phyloP scores from a whole-genome alignment of 352 stramenopile species.

The Pelagophyceae sp. region DNA sequence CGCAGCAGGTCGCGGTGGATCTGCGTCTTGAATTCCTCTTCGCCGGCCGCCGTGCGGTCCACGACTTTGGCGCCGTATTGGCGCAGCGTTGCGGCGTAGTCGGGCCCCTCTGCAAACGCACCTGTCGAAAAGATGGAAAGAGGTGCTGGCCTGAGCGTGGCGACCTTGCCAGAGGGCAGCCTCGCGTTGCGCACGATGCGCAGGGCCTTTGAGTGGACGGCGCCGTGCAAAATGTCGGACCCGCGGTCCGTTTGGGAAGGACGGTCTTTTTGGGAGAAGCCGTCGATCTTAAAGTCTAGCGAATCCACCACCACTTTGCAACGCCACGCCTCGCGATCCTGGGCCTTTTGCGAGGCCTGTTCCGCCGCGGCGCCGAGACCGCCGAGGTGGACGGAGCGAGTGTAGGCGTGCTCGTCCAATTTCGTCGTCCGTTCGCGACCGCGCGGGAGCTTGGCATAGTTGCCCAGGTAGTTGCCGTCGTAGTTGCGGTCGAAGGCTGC shows the following conservation, averaged over 20 bases:
- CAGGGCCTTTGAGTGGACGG: conserved; percentile 52
- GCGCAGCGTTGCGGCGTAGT: conserved; percentile 16
- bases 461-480: conserved; percentile 30
- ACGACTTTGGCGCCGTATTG: not conserved
- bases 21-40: not conserved
- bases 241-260: conserved; percentile 63
- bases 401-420: conserved; percentile 50
- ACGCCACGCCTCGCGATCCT: conserved; percentile 59
- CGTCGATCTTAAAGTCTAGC: conserved; percentile 69
- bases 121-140: conserved; percentile 49
- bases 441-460: conserved; percentile 27
- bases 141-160: conserved; percentile 50
- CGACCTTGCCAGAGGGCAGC: conserved; percentile 59
- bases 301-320: conserved; percentile 74
- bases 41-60: not conserved
- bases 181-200: conserved; percentile 63
- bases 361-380: conserved; percentile 54
- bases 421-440: conserved; percentile 22
- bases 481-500: conserved; percentile 44
- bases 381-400: conserved; percentile 57
- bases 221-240: conserved; percentile 54
- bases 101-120: not conserved
- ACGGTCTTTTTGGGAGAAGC: conserved; percentile 61
- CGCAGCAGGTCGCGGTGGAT: conserved; percentile 8
- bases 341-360: conserved; percentile 48